These are phyloP conservation scores for Zygoascus biomembranicola DNA, from an alignment of 805 yeast genomes.

Conservation along the genomic window DNA sequence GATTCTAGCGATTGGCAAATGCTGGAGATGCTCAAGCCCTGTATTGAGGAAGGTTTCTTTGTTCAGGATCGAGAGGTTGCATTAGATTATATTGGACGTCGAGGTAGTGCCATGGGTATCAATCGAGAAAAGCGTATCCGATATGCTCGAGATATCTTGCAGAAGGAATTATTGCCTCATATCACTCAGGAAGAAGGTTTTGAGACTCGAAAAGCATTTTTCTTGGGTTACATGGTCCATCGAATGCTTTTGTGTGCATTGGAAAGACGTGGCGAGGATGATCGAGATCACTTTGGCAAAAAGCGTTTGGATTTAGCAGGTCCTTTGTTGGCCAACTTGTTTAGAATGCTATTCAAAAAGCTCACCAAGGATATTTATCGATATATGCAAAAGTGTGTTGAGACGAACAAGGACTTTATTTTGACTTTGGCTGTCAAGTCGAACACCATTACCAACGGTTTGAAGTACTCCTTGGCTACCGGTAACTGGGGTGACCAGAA, in stretches of 20 bases:
- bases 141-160: conserved; percentile 93
- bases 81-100: conserved; percentile 93
- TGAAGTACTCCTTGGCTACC: conserved; percentile 94
- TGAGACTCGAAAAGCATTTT: conserved; percentile 93
- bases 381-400: conserved; percentile 98
- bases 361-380: conserved; percentile 94
- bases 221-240: conserved; percentile 96
- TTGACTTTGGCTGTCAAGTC: conserved; percentile 95
- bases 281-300: conserved; percentile 98
- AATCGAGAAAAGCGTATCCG: conserved; percentile 97
- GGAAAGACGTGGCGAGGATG: conserved; percentile 97
- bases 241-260: conserved; percentile 89
- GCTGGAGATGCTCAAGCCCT: conserved; percentile 98
- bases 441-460: conserved; percentile 93
- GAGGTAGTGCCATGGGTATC: conserved; percentile 95
- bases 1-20: conserved; percentile 98
- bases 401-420: conserved; percentile 94
- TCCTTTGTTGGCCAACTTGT: conserved; percentile 89
- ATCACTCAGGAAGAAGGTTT: conserved; percentile 96
- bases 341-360: conserved; percentile 89
- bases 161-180: conserved; percentile 93
- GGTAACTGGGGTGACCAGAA: conserved; percentile 99
- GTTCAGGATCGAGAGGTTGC: conserved; percentile 98
- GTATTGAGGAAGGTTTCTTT: conserved; percentile 98
- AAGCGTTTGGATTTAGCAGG: conserved; percentile 98